phyloP scores from a whole-genome alignment of 2,329 filamentous ascomycete genomes.

The Lasiodiplodia hormozganensis region DNA sequence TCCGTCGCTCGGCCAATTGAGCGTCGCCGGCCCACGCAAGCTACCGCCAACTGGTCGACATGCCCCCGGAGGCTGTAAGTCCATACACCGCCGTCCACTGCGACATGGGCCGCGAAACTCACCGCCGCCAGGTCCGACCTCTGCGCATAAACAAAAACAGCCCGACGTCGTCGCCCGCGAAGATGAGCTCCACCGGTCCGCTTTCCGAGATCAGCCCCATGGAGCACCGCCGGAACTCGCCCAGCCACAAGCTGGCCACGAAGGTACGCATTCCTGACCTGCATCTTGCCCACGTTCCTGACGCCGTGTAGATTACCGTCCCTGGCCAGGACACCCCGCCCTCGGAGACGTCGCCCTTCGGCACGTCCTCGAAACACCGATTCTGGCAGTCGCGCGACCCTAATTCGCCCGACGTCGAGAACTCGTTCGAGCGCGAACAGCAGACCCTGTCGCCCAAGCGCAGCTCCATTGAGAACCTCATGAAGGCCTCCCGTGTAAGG shows the following conservation, averaged over 20 bases:
- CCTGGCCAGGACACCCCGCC: slow-evolving; percentile 78
- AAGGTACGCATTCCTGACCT: slow-evolving; percentile 63
- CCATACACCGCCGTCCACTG: neutral
- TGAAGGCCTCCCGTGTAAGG: slow-evolving; percentile 93
- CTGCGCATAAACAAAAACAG: slow-evolving; percentile 78
- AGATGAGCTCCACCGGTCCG: slow-evolving; percentile 73
- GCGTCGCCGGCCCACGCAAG: slow-evolving; percentile 34
- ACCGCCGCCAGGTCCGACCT: slow-evolving; percentile 68
- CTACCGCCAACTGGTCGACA: slow-evolving; percentile 35
- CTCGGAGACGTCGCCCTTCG: slow-evolving; percentile 80
- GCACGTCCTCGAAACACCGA: slow-evolving; percentile 75
- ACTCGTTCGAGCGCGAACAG: slow-evolving; percentile 65
- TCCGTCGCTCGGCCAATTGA: slow-evolving; percentile 35
- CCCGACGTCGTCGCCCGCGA: slow-evolving; percentile 66
- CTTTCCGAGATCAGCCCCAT: slow-evolving; percentile 89
- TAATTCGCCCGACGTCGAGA: slow-evolving; percentile 72
- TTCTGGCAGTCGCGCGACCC: slow-evolving; percentile 85
- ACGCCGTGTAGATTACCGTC: slow-evolving; percentile 66
- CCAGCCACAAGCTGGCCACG: slow-evolving; percentile 79
- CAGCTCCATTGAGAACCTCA: slow-evolving; percentile 93
- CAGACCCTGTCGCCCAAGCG: slow-evolving; percentile 76
- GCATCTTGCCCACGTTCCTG: slow-evolving; percentile 31
- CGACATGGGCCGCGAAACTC: slow-evolving; percentile 5
- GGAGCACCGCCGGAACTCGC: slow-evolving; percentile 88
- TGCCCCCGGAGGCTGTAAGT: slow-evolving; percentile 52